A percentile compares a stretch with the other conserved stretches of the same genome.
Evolutionary conservation across 2,329 filamentous ascomycete species (phyloP).

Genomic region (Triangularia verruculosa): DNA sequence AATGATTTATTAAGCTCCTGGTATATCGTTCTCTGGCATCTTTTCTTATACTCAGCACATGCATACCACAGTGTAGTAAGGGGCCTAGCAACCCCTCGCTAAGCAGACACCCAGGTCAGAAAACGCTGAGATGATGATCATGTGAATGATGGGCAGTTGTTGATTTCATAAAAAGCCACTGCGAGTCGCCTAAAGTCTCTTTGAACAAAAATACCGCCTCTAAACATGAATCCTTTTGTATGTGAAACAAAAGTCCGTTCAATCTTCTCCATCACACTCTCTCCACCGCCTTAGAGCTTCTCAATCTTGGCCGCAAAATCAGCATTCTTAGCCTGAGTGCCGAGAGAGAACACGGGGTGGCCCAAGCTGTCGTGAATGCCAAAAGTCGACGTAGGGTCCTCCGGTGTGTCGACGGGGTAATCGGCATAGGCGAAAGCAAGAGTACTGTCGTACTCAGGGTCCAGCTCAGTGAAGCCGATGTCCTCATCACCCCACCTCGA

Average conservation of each 20-base stretch:
- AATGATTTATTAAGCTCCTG: no score
- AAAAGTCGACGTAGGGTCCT: slow-evolving; percentile 37
- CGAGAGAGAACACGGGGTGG: slow-evolving; percentile 31
- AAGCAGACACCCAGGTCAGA: slow-evolving; percentile 34
- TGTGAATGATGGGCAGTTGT: no score
- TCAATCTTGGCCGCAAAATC: slow-evolving; percentile 25
- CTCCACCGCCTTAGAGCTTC: slow-evolving; percentile 18
- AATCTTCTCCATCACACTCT: not conserved
- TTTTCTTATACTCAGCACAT: no score
- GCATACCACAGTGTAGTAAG: no score
- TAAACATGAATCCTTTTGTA: not conserved
- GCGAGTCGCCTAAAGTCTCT: no score
- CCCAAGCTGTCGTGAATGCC: slow-evolving; percentile 43
- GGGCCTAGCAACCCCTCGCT: no score
- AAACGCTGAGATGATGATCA: slow-evolving; percentile 49
- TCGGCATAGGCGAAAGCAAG: slow-evolving; percentile 42
- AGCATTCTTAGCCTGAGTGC: slow-evolving; percentile 21
- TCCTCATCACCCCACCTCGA: slow-evolving; percentile 42
- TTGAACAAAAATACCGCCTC: not conserved
- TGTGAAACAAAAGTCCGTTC: not conserved
- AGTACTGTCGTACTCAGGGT: slow-evolving; percentile 37
- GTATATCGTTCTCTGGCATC: no score
- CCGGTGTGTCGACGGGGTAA: slow-evolving; percentile 38
- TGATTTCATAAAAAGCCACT: no score
- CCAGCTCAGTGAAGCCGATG: slow-evolving; percentile 37